Evolutionary conservation across 1,284 basidiomycete species (phyloP).

Genomic region (Puccinia horiana): DNA sequence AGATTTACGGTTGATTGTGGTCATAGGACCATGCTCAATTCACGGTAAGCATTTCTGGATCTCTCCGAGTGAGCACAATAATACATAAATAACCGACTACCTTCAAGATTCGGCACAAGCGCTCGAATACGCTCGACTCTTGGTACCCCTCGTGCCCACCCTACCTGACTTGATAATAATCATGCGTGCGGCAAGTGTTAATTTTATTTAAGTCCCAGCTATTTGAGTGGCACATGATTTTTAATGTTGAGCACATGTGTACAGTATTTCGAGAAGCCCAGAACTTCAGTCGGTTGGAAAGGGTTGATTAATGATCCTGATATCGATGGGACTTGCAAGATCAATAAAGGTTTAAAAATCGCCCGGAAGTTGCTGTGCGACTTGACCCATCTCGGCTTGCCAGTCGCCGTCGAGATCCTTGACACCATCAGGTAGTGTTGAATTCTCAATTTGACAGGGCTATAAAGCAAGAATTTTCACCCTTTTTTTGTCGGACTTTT

Average conservation of each 20-base stretch:
- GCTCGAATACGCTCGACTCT: slow-evolving; percentile 27
- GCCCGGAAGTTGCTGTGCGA: slow-evolving; percentile 85
- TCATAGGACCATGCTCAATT: slow-evolving; percentile 84
- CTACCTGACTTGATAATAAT: slow-evolving; percentile 79
- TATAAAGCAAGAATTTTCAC: slow-evolving; percentile 54
- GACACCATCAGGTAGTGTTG: slow-evolving; percentile 61
- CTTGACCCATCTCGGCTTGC: slow-evolving; percentile 70
- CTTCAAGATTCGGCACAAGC: slow-evolving; percentile 1
- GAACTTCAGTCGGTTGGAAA: slow-evolving; percentile 98
- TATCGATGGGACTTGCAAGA: slow-evolving; percentile 78
- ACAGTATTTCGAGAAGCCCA: slow-evolving; percentile 68
- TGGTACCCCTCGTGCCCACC: slow-evolving; percentile 64
- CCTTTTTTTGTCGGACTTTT: slow-evolving; percentile 65
- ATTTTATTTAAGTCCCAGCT: background rate
- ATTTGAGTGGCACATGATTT: background rate
- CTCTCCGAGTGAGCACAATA: background rate
- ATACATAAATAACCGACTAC: background rate
- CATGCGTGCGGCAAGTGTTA: slow-evolving; percentile 71
- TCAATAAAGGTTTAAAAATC: slow-evolving; percentile 92
- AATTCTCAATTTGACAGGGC: slow-evolving; percentile 8
- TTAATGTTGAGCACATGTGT: background rate
- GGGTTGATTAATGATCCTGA: slow-evolving; percentile 94
- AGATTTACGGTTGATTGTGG: slow-evolving; percentile 83
- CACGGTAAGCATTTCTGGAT: slow-evolving; percentile 62
- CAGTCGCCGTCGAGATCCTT: slow-evolving; percentile 59